Evolutionary conservation across 2,329 filamentous ascomycete genomes (phyloP).

Genomic region (Myriosclerotinia scirpicola): DNA sequence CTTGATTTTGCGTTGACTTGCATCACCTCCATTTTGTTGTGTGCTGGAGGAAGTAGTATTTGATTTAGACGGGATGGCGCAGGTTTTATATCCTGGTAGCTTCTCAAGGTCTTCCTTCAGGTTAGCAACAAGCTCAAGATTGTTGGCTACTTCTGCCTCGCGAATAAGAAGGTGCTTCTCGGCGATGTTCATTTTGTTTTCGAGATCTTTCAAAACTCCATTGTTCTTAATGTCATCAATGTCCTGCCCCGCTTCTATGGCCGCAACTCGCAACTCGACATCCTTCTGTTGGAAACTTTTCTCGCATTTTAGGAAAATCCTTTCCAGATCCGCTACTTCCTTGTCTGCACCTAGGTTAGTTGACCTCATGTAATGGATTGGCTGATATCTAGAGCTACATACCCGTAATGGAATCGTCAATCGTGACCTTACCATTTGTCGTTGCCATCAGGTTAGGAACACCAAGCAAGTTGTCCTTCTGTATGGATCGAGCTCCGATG

Average conservation of each 20-base stretch:
- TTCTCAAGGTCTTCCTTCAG: neutral
- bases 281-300: neutral
- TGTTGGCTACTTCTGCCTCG: neutral
- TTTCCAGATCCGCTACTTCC: neutral
- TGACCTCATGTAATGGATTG: neutral
- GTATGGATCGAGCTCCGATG: conserved; percentile 29
- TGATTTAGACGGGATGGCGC: neutral
- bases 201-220: neutral
- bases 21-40: neutral
- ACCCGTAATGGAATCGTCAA: fast-evolving
- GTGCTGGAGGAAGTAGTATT: neutral
- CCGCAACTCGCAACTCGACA: neutral
- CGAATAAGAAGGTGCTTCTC: neutral
- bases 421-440: neutral
- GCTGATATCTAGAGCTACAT: neutral
- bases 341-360: neutral
- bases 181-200: neutral
- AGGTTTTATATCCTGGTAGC: neutral
- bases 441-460: conserved; percentile 26
- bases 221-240: neutral
- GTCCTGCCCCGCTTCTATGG: neutral
- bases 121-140: neutral
- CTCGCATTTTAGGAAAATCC: fast-evolving
- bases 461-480: conserved; percentile 24
- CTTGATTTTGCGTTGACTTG: neutral